Conservation (phyloP, 2,329 filamentous ascomycete genomes). For the Fusarium fujikuroi region DNA sequence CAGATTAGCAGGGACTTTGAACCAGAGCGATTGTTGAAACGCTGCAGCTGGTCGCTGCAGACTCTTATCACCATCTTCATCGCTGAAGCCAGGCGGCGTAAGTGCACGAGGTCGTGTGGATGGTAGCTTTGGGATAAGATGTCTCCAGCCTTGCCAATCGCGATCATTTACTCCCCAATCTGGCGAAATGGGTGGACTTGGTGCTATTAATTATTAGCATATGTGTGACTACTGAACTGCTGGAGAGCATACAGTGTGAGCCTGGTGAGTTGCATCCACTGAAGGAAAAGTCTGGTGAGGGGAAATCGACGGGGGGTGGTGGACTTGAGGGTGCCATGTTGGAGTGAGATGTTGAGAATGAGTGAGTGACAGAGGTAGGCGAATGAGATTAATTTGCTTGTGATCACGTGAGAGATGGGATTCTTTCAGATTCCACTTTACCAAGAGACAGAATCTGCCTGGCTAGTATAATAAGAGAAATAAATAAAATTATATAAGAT, state of each 20-base stretch:
- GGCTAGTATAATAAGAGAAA: too few relatives aligned
- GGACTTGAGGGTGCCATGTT: background rate
- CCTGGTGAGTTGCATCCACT: background rate
- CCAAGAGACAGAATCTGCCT: background rate
- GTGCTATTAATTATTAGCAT: background rate
- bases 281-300: background rate
- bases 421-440: background rate
- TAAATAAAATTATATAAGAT: too few relatives aligned
- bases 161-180: background rate
- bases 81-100: background rate
- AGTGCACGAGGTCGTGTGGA: background rate
- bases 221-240: fast-evolving
- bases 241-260: background rate
- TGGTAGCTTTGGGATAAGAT: background rate
- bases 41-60: background rate
- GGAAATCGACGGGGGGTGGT: background rate
- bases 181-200: background rate
- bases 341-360: background rate
- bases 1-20: background rate
- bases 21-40: background rate
- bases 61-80: background rate
- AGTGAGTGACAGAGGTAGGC: background rate
- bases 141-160: background rate
- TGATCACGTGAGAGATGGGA: background rate
- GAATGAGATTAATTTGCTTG: background rate